Evolutionary conservation across 2,329 filamentous ascomycete genomes (phyloP).

Genomic region (Aspergillus melleus): DNA sequence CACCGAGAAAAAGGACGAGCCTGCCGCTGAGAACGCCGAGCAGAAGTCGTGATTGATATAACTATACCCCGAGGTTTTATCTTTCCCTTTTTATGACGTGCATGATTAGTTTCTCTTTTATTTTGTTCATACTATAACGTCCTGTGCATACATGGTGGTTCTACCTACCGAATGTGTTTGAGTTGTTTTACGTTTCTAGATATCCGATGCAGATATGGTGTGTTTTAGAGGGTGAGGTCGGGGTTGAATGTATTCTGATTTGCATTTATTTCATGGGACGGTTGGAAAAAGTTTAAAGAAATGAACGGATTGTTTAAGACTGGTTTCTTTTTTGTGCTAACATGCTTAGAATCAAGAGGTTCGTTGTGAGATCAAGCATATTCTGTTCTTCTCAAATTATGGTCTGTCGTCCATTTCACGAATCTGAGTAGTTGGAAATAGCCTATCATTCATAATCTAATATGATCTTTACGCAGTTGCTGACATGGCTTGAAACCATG

Average conservation of each 20-base stretch:
- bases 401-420: no score
- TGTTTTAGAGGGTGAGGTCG: slow-evolving; percentile 12
- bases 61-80: slow-evolving; percentile 12
- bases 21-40: slow-evolving; percentile 29
- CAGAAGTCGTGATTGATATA: slow-evolving; percentile 29
- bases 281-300: slow-evolving; percentile 3
- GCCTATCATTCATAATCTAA: no score
- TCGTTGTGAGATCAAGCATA: background rate
- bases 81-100: slow-evolving; percentile 22
- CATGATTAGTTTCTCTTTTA: slow-evolving; percentile 17
- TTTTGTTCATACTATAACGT: slow-evolving; percentile 9
- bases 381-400: no score
- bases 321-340: background rate
- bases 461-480: no score
- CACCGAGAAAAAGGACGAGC: slow-evolving; percentile 21
- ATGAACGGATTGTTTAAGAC: background rate
- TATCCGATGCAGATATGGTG: slow-evolving; percentile 19
- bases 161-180: background rate
- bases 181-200: slow-evolving; percentile 19
- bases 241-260: background rate
- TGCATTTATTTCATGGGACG: background rate
- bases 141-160: slow-evolving; percentile 8
- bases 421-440: no score
- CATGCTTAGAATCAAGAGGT: background rate
- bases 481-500: no score